These are phyloP conservation scores for Metroxylon sagu DNA, from an alignment of 176 grass and related monocot genomes.

Conservation along the genomic window DNA sequence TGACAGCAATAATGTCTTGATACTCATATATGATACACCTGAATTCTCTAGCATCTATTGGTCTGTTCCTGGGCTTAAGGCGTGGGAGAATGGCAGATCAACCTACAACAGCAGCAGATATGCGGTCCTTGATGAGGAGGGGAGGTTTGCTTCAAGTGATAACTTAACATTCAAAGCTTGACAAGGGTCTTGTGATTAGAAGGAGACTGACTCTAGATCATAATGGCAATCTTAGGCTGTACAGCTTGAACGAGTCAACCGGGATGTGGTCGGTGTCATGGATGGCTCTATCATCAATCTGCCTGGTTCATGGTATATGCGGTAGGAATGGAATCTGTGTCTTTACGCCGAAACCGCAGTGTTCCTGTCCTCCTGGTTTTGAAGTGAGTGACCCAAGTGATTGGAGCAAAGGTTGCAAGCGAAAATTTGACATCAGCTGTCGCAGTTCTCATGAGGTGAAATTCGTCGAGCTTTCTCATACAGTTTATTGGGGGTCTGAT, in stretches of 20 bases:
- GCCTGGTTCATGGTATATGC: slow-evolving; percentile 43
- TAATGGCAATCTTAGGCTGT: slow-evolving; percentile 22
- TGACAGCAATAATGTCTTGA: too few relatives aligned
- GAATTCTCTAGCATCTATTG: too few relatives aligned
- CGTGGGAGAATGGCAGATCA: too few relatives aligned
- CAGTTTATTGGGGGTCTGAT: slow-evolving; percentile 50
- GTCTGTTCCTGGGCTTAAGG: too few relatives aligned
- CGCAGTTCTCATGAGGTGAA: slow-evolving; percentile 8
- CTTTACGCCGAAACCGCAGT: slow-evolving; percentile 23
- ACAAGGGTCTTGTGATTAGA: not conserved
- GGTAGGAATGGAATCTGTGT: slow-evolving; percentile 45
- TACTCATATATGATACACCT: too few relatives aligned
- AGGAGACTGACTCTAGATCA: slow-evolving; percentile 20
- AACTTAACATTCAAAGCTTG: not conserved
- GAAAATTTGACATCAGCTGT: slow-evolving; percentile 33
- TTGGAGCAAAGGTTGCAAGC: slow-evolving; percentile 47
- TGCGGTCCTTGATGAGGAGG: too few relatives aligned
- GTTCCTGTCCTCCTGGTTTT: slow-evolving; percentile 38
- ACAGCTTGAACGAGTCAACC: slow-evolving; percentile 24
- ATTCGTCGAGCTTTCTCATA: slow-evolving; percentile 1
- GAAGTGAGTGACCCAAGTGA: slow-evolving; percentile 31
- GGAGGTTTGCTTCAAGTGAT: too few relatives aligned
- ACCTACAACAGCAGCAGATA: too few relatives aligned
- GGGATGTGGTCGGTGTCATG: slow-evolving; percentile 41
- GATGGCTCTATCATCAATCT: slow-evolving; percentile 23